Base-by-base conservation (phyloP, 129 eudicot genomes). In the Helichrysum umbraculigerum region DNA sequence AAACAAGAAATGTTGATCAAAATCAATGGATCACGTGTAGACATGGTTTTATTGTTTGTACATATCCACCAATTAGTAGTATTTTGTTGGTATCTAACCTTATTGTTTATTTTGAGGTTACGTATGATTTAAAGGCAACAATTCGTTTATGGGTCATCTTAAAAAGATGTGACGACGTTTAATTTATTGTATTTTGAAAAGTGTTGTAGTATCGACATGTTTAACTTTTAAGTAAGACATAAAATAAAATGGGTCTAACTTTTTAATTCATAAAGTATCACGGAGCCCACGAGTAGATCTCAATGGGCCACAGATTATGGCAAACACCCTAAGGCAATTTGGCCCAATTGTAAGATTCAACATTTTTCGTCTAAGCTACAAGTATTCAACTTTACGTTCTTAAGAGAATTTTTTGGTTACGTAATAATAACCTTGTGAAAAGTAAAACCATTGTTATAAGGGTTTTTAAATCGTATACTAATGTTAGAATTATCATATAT, bases 1-100 rank as follows among this genome's bases (percentile, higher is more conserved):
- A 72, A 71, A 50, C 44, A 47, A 47, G 12, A 16, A n/a, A 4
- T 35, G 9, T 17, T 65, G 50, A 47, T 71, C 44, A 71, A 71
- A 30, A 52, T 25, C 29, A 22, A 58, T 58, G 67, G 76, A 72
- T 56, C 64, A 34, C 47, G 76, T 66, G 54, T 37, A 65, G 71
- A 67, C 29, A 37, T 20, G 32, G 54, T 19, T 67, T 37, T 20
- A 67, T 47, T 14, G 25, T 28, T 15, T 33, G 15, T 16, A 32
- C 6, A 16, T 64, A 64, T 33, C 4, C 70, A 15, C 14, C 25
- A 11, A n/a, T n/a, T n/a, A 65, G 2, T 29, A 30, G 4, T 65
- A 7, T 65, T 65, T 33, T 65, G 47, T 33, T 29, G 6, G 6
- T 65, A 58, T 32, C 39, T 65, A 33, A 17, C 25, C 19, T 5